A percentile compares a stretch with the other conserved stretches of the same genome.
phyloP scores from a whole-genome alignment of 1,284 basidiomycete genomes.

The Fistulinella staudtii region DNA sequence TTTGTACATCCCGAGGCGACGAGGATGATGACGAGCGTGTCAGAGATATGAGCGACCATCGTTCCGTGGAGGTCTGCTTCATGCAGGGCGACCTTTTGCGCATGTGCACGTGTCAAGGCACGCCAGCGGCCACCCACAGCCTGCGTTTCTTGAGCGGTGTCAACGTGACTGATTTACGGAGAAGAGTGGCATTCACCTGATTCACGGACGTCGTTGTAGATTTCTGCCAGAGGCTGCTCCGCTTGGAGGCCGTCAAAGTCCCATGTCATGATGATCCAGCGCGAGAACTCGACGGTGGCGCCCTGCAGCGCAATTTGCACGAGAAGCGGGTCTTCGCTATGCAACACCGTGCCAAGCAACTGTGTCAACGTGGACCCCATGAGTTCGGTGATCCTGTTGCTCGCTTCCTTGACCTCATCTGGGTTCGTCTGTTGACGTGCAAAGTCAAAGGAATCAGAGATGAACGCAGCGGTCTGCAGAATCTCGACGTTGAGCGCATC shows the following conservation, averaged over 20 bases:
- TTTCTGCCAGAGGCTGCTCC: constrained; percentile 39
- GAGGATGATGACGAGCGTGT: constrained; percentile 43
- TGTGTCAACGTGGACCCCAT: constrained; percentile 37
- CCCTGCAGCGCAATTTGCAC: constrained; percentile 54
- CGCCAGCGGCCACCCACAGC: constrained; percentile 52
- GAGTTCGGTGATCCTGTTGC: constrained; percentile 32
- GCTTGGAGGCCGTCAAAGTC: constrained; percentile 43
- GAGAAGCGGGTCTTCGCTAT: constrained; percentile 41
- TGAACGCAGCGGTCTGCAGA: constrained; percentile 44
- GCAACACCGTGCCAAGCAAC: constrained; percentile 33
- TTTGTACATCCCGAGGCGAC: constrained; percentile 39
- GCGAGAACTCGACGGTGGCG: constrained; percentile 40
- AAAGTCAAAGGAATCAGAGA: constrained; percentile 44
- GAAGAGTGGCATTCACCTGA: constrained; percentile 36
- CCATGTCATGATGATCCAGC: constrained; percentile 49
- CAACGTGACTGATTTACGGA: neutral
- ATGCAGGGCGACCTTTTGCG: constrained; percentile 35
- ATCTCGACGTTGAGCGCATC: constrained; percentile 48
- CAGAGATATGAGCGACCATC: constrained; percentile 37
- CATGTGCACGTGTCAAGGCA: constrained; percentile 44
- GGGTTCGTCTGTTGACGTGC: constrained; percentile 23
- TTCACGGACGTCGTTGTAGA: constrained; percentile 45
- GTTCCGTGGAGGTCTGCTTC: constrained; percentile 36
- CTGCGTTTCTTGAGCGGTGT: constrained; percentile 40
- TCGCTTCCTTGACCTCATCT: constrained; percentile 32